Base-by-base conservation (phyloP, 805 yeast genomes). In the Saturnispora gosingensis region DNA sequence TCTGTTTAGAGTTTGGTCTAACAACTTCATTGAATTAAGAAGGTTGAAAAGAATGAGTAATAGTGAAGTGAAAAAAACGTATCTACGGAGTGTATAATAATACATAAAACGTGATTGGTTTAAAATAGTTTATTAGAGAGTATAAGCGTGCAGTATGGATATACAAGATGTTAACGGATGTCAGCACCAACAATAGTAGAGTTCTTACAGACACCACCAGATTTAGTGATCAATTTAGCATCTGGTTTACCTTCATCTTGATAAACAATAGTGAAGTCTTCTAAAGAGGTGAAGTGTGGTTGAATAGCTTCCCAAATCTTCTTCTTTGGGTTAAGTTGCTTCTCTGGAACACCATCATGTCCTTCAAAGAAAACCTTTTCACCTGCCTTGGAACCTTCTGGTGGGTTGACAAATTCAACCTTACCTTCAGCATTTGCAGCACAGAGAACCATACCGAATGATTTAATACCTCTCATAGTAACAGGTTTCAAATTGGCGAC, bases 401-500 rank as follows among this genome's bases (percentile, higher is more conserved):
- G 99, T 53, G 98, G 98, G 68, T 85, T 84, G 58, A 91, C 90
- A 62, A 93, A 89, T 72, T 93, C 98, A 53, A 93, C 97, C 47
- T 78, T 86, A 50, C 75, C 82, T 28, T 73, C 78, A 53, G 71
- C 71, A 50, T 70, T 61, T 39, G 97, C 88, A 25, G 89, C 91
- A 76, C 99, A 93, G 60, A 93, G 77, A 46, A 93, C 98, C 99
- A 93, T 93, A 49, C 96, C 99, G 48, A 82, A 73, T 9, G 97
- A 89, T 69, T 88, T 88, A 65, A 93, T 82, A 58, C 99, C 98
- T 73, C 99, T 85, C 99, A 93, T 93, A 64, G 83, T 83, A 42
- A 90, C 99, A 18, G 99, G 99, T 74, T 93, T 93, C 72, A 93
- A 80, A 76, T 95, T 95, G 61, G 97, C 96, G 62, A 93, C 89